Percentiles rank a stretch among this genome's conserved stretches.
These are phyloP conservation scores for Globisporangium radiosum DNA, from an alignment of 352 stramenopile genomes.

Conservation along the genomic window DNA sequence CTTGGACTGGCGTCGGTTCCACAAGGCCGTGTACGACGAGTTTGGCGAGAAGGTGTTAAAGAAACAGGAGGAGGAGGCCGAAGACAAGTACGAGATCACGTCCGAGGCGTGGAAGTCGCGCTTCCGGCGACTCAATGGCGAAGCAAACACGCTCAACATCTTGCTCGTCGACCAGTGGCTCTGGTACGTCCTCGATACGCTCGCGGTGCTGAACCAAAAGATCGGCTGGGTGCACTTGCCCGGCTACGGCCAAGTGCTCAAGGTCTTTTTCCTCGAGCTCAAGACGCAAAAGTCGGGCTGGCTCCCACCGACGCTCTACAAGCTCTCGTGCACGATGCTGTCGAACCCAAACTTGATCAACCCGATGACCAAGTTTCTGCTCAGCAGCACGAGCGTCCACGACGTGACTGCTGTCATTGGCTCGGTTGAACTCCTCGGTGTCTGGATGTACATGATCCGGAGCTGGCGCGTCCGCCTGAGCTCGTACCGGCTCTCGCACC, in stretches of 20 bases:
- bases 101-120: conserved; percentile 77
- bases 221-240: conserved; percentile 83
- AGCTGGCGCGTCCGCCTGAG: conserved; percentile 83
- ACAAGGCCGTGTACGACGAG: conserved; percentile 85
- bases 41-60: conserved; percentile 83
- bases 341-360: conserved; percentile 86
- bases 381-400: conserved; percentile 84
- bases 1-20: conserved; percentile 84
- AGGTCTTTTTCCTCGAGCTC: conserved; percentile 86
- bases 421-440: conserved; percentile 77
- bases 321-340: conserved; percentile 86
- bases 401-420: conserved; percentile 84
- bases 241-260: conserved; percentile 82
- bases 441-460: conserved; percentile 92
- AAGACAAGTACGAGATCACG: conserved; percentile 88
- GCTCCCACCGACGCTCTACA: conserved; percentile 82
- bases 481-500: conserved; percentile 80
- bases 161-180: conserved; percentile 84
- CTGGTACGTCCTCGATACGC: conserved; percentile 85
- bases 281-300: conserved; percentile 86
- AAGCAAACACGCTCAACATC: conserved; percentile 86
- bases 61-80: conserved; percentile 81
- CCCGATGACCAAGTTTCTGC: conserved; percentile 86
- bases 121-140: conserved; percentile 71
- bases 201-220: conserved; percentile 87